Evolutionary conservation across 768 basidiomycete genomes (phyloP), one percentile per base, ranked within the genome.

Genomic region (Hygrocybe punicea): DNA sequence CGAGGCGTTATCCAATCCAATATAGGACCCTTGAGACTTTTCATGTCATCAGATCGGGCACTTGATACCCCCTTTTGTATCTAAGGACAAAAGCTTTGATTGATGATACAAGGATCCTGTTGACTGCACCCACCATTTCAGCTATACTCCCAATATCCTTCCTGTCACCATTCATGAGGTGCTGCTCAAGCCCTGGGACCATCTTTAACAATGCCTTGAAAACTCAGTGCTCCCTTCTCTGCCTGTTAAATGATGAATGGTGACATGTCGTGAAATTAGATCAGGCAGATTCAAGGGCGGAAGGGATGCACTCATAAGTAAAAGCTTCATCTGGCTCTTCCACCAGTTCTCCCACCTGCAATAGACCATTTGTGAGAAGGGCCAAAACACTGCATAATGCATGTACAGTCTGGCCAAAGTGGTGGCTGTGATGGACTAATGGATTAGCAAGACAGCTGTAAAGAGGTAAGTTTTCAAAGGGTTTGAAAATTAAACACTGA

Each of bases 1-100:
- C 24, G 24, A 13, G 50, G 50, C 10, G 50, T 51, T 16, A 51
- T 51, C 50, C 50, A 51, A 25, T 48, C 46, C 17, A 48, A 21
- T 13, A 48, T 25, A 4, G 46, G 19, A 6, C 46, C 46, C 46
- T 48, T 48, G 17, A 48, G 24, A 25, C 46, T 48, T 48, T 48
- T 48, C 19, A 14, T 48, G 46, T 48, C 24, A 17, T 51, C 50
- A n/a, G 50, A 51, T 25, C 50, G 14, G 14, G 50, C 50, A 29
- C 50, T 19, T 10, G 50, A 51, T 5, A 24, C 25, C 17, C 50
- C 50, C n/a, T 36, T 51, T 25, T 51, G 24, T 14, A 51, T 33
- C 50, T 51, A 25, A 19, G 29, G 29, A n/a, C 29, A 8, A n/a
- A 33, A 33, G 13, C 34, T 29, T 29, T 13, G 34, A 33, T 33